Percentiles rank a stretch among this genome's conserved stretches.
Conservation (phyloP, 1,284 basidiomycete species). For the Marasmius oreades region DNA sequence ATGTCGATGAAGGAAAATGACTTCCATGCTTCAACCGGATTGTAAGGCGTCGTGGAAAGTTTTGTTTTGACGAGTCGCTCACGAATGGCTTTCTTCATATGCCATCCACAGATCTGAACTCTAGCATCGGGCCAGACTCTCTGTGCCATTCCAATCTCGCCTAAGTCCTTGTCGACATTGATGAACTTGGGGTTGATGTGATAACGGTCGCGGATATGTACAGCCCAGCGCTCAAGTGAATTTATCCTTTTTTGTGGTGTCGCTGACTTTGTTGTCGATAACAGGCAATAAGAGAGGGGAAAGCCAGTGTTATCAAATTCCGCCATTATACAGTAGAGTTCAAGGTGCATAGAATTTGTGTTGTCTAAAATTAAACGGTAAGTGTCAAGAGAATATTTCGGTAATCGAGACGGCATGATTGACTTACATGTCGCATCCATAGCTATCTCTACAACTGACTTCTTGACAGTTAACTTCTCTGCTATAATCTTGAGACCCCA, state of each 20-base stretch:
- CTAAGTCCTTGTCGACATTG: slow-evolving; percentile 26
- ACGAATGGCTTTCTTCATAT: slow-evolving; percentile 21
- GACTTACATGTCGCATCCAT: slow-evolving; percentile 69
- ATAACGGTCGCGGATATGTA: slow-evolving; percentile 19
- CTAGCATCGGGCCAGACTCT: slow-evolving; percentile 20
- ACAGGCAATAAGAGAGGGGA: slow-evolving; percentile 24
- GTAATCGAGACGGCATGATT: slow-evolving; percentile 52
- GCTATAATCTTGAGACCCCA: slow-evolving; percentile 2
- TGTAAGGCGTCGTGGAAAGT: slow-evolving; percentile 25
- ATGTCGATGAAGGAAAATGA: slow-evolving; percentile 1
- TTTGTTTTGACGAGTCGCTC: slow-evolving; percentile 20
- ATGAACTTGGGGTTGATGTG: slow-evolving; percentile 21
- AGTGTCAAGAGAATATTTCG: neutral
- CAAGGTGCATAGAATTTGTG: slow-evolving; percentile 22
- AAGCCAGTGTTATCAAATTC: slow-evolving; percentile 25
- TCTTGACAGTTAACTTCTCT: neutral
- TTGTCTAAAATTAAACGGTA: slow-evolving; percentile 13
- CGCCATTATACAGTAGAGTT: slow-evolving; percentile 25
- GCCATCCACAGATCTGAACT: slow-evolving; percentile 27
- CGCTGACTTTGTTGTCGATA: slow-evolving; percentile 22
- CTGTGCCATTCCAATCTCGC: slow-evolving; percentile 19
- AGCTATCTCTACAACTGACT: slow-evolving; percentile 14
- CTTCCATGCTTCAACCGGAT: neutral
- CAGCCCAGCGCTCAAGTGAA: slow-evolving; percentile 20
- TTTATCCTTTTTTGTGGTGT: slow-evolving; percentile 18